Conservation (phyloP, 495 filamentous ascomycete genomes). For the Talaromyces wortmannii region DNA sequence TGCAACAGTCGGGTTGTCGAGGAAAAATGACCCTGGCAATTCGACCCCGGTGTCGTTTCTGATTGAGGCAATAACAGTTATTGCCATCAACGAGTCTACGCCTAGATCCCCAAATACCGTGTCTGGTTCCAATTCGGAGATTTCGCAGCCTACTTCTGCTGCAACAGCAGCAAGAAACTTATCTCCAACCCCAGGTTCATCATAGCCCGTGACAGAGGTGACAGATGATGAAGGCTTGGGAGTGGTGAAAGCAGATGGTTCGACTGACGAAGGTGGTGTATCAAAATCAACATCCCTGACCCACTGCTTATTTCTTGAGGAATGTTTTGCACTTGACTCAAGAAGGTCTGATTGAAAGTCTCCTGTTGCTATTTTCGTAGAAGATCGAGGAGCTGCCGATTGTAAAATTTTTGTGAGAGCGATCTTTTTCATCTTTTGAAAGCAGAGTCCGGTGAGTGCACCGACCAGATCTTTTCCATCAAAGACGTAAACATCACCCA, state of each 20-base stretch:
- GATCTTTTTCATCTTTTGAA: slow-evolving; percentile 46
- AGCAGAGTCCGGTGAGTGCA: slow-evolving; percentile 44
- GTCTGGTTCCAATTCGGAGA: neutral
- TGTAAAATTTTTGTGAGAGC: slow-evolving; percentile 47
- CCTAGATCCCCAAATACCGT: neutral
- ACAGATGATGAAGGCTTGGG: slow-evolving; percentile 4
- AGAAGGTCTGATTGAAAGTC: neutral
- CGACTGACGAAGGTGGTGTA: neutral
- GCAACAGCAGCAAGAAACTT: slow-evolving; percentile 11
- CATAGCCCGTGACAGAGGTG: slow-evolving; percentile 1
- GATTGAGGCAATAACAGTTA: slow-evolving; percentile 11
- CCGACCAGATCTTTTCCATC: slow-evolving; percentile 47
- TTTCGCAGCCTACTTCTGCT: neutral
- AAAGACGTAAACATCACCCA: slow-evolving; percentile 53
- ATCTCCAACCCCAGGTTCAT: slow-evolving; percentile 1
- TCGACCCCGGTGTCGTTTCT: slow-evolving; percentile 21
- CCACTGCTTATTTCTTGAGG: neutral
- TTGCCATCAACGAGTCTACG: neutral
- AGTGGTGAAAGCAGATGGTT: neutral
- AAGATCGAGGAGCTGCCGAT: slow-evolving; percentile 11
- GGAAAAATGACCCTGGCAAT: slow-evolving; percentile 19
- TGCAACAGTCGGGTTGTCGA: slow-evolving; percentile 33
- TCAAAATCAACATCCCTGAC: neutral
- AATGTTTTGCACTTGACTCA: neutral
- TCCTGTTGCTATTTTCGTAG: neutral